Evolutionary conservation across 345 rosid species (phyloP).

Genomic region (Citrus trifoliata): DNA sequence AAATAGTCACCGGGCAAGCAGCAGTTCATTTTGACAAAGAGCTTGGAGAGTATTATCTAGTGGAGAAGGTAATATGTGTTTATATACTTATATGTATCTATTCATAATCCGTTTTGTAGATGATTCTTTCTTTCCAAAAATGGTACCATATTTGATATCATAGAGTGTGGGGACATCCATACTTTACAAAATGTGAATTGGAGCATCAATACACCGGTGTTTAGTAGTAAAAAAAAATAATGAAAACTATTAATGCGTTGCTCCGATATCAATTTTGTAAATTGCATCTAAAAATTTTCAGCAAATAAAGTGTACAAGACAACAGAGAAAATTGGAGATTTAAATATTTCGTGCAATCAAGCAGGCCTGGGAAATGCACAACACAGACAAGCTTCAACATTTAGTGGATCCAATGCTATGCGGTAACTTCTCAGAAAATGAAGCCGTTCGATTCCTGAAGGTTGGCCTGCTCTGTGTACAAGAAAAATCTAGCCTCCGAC

Average conservation of each 20-base stretch:
- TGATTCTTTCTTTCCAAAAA: background rate
- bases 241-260: no score
- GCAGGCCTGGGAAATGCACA: slow-evolving; percentile 43
- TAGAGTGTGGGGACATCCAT: no score
- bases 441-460: slow-evolving; percentile 31
- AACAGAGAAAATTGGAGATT: background rate
- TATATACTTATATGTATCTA: no score
- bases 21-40: slow-evolving; percentile 30
- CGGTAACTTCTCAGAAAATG: slow-evolving; percentile 16
- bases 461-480: slow-evolving; percentile 34
- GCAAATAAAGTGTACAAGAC: background rate
- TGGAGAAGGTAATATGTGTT: slow-evolving; percentile 28
- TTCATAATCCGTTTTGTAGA: no score
- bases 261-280: no score
- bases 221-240: no score
- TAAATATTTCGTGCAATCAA: background rate
- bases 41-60: slow-evolving; percentile 39
- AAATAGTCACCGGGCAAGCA: slow-evolving; percentile 31
- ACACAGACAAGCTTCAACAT: slow-evolving; percentile 9
- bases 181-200: no score
- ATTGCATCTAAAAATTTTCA: no score
- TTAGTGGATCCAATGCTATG: slow-evolving; percentile 29
- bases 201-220: no score
- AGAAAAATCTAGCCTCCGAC: slow-evolving; percentile 25
- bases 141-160: background rate